Conservation (phyloP, 1,284 basidiomycete species). For the Hypsizygus ulmarius region DNA sequence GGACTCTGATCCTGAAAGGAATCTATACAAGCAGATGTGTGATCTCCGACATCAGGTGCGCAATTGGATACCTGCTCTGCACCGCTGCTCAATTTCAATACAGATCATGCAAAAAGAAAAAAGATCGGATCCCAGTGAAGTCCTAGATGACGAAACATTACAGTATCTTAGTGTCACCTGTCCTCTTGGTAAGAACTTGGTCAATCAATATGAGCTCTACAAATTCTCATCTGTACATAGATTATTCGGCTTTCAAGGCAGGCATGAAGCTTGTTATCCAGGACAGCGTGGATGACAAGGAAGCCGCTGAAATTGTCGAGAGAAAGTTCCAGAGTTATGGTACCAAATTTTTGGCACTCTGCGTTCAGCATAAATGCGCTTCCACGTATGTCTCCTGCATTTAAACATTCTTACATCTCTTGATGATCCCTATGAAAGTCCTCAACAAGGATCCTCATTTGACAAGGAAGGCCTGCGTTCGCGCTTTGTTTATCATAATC, state of each 20-base stretch:
- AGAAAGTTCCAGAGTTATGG: conserved; percentile 17
- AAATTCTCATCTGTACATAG: conserved; percentile 17
- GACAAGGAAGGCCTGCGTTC: conserved; percentile 14
- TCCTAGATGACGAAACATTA: conserved; percentile 32
- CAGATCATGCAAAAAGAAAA: conserved; percentile 26
- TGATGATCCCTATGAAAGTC: background rate
- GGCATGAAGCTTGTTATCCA: conserved; percentile 5
- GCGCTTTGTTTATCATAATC: conserved; percentile 17
- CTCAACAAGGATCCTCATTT: conserved; percentile 8
- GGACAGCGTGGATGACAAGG: conserved; percentile 9
- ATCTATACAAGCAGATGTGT: conserved; percentile 21
- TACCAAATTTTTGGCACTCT: conserved; percentile 18
- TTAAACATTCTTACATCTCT: too few species aligned
- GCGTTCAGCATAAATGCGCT: conserved; percentile 15
- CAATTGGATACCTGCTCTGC: background rate
- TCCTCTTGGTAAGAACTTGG: conserved; percentile 30
- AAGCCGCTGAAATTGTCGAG: conserved; percentile 11
- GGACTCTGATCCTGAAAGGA: conserved; percentile 10
- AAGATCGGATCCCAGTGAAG: conserved; percentile 24
- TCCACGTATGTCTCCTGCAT: conserved; percentile 8
- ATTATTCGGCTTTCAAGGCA: conserved; percentile 28
- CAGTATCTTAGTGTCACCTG: conserved; percentile 31
- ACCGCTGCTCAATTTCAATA: conserved; percentile 8
- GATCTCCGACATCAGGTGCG: conserved; percentile 27
- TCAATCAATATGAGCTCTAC: background rate